Base-by-base conservation (phyloP, 2,329 filamentous ascomycete genomes). In the Cadophora sp. region DNA sequence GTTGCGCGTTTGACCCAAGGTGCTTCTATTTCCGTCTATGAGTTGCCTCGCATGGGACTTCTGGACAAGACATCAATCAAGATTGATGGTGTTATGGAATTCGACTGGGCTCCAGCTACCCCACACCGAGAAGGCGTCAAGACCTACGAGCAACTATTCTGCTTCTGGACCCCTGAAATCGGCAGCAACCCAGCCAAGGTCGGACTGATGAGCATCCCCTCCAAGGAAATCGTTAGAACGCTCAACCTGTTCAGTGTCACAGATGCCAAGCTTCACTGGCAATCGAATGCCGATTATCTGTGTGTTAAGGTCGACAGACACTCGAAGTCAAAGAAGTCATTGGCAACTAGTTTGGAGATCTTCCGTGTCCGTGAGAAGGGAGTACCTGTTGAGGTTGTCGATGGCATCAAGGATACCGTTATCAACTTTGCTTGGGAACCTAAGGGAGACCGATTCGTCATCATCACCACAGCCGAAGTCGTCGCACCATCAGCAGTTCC, bases 381-480 rank as follows among this genome's bases (percentile, higher is more conserved):
- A 73, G 96, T 99, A 1, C 96, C 96, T 0, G 95, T 99, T 64
- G 96, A 99, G 81, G 96, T 98, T 65, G 94, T 99, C 61, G 96
- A 99, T 81, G 94, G 91, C 63, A 92, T 99, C 82, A 98, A 98
- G 83, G 96, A 98, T 77, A 97, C 94, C 0, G 96, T 99, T 74
- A 97, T 99, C 83, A 99, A 99, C 85, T 99, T 99, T 78, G 94
- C 96, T 11, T 99, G 96, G 96, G 96, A 99, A 79, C 96, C 96
- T 70, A 97, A 97, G 84, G 96, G 96, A 70, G 94, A 97, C 80
- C 91, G 96, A 47, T 99, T 99, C 79, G 94, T 97, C 72, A 90
- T 97, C 77, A 99, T 99, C 82, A 97, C 94, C 43, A 96, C 93
- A 20, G 91, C 93, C 13, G 96, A 99, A 82, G 89, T 92, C 2